Conservation (phyloP, 1,284 basidiomycete genomes). For the Anthracocystis setariae region DNA sequence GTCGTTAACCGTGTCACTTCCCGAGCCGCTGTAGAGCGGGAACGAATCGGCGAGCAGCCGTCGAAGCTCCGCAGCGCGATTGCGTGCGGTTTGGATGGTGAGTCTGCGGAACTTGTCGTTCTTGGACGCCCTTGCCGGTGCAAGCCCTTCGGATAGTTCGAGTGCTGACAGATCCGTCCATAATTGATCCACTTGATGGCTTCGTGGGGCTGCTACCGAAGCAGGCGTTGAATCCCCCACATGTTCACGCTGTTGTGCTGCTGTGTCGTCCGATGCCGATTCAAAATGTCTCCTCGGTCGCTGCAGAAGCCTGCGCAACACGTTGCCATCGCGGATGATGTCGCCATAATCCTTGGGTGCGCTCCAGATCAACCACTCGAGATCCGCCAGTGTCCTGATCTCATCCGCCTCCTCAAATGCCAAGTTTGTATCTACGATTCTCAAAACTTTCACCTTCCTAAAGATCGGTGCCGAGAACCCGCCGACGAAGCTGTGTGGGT, state of each 20-base stretch:
- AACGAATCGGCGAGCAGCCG: slow-evolving; percentile 24
- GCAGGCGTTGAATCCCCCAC: slow-evolving; percentile 2
- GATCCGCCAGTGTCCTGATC: slow-evolving; percentile 53
- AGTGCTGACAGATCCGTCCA: slow-evolving; percentile 36
- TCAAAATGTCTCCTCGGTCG: slow-evolving; percentile 29
- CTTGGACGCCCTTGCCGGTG: slow-evolving; percentile 38
- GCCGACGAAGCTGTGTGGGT: slow-evolving; percentile 63
- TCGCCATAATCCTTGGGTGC: slow-evolving; percentile 62
- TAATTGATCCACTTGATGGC: slow-evolving; percentile 12
- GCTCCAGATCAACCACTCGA: slow-evolving; percentile 56
- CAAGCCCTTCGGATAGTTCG: slow-evolving; percentile 35
- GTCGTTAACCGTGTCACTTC: too few relatives aligned
- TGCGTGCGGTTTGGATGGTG: slow-evolving; percentile 37
- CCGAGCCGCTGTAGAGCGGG: slow-evolving; percentile 13
- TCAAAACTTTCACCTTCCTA: slow-evolving; percentile 47
- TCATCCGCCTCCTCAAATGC: slow-evolving; percentile 61
- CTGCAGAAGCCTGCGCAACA: slow-evolving; percentile 49
- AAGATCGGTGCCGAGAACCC: slow-evolving; percentile 65
- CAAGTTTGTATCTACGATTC: slow-evolving; percentile 61
- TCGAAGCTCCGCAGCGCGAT: slow-evolving; percentile 23
- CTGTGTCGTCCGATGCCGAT: not conserved
- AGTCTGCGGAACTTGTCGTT: slow-evolving; percentile 43
- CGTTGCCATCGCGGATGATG: slow-evolving; percentile 43
- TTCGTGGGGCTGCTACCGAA: too few relatives aligned
- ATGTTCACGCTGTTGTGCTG: too few relatives aligned